These are phyloP conservation scores for Colletotrichum sp. DNA, from an alignment of 2,329 filamentous ascomycete species.

Conservation along the genomic window DNA sequence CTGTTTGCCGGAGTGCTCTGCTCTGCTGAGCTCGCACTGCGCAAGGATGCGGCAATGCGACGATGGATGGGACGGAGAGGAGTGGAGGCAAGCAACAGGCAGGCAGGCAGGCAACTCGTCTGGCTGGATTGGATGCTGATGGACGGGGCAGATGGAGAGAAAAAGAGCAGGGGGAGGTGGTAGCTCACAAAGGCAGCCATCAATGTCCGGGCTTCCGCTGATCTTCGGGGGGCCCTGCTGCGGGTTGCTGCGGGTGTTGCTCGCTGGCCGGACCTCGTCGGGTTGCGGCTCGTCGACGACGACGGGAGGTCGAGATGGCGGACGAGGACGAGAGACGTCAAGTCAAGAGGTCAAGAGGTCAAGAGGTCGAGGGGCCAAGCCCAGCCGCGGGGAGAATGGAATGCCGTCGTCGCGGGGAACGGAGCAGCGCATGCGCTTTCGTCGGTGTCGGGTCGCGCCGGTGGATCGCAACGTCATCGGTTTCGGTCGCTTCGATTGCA, in stretches of 20 bases:
- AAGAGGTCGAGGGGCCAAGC: not conserved
- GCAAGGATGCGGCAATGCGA: not conserved
- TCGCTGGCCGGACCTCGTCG: not conserved
- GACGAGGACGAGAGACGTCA: not conserved
- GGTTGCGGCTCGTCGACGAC: not conserved
- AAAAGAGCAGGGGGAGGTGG: not conserved
- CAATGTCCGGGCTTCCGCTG: slow-evolving; percentile 19
- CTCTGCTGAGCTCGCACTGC: not conserved
- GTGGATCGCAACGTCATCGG: slow-evolving; percentile 12
- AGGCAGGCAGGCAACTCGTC: not conserved
- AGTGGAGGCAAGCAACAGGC: not conserved
- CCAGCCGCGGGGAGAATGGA: not conserved
- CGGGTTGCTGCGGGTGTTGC: not conserved
- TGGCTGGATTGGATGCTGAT: not conserved
- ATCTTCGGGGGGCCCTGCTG: not conserved
- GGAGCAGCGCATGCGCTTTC: not conserved
- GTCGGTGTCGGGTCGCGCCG: not conserved
- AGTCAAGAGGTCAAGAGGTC: not conserved
- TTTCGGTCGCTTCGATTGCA: not conserved
- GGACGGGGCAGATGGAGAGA: not conserved
- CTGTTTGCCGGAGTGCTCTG: not conserved
- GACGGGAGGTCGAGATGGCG: not conserved
- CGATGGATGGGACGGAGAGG: not conserved
- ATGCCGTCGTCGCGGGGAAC: not conserved
- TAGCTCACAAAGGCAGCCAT: slow-evolving; percentile 31